Evolutionary conservation across 2,329 filamentous ascomycete species (phyloP), one percentile per base, ranked within the genome.

Genomic region (Periconia digitata): DNA sequence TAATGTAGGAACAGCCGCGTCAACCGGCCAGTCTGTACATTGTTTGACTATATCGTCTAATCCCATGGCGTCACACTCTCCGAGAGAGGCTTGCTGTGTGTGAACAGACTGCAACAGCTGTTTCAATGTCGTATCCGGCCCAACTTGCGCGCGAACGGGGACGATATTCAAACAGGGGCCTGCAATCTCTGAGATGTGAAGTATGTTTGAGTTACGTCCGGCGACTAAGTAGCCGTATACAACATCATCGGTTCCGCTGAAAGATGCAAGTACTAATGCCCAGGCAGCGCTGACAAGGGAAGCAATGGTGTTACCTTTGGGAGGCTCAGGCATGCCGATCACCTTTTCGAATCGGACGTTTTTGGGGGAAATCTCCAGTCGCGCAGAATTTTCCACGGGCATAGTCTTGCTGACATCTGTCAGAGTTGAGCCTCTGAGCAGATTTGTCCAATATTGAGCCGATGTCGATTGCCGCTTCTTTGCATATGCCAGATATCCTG

Each of bases 231-330:
- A 50, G 12, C 59, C 62, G 23, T 65, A 62, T 2, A 63, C 46
- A 8, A 64, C 50, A 36, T 64, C 59, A 10, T 58, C 46, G 16
- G 43, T 58, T 3, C 57, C 60, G 0, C 70, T 62, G 17, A 58
- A 16, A n/a, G 62, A 53, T 3, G 66, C 61, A 12, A 74, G 46
- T 2, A 67, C 62, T 2, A 56, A 40, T 0, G 71, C 62, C 72
- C 72, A 74, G 1, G 72, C 71, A 3, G 67, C 67, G 38, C 73
- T 73, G 54, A 74, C 50, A 15, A 74, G 29, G 1, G 70, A 72
- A 7, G 71, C 69, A 5, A 56, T 54, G 17, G 64, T 66, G 21
- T 64, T 6, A 17, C 21, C 5, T 7, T 20, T 20, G 17, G 42
- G 27, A 44, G 37, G 27, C 24, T 16, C 13, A 36, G 42, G 32